Conservation (phyloP, 2,329 filamentous ascomycete species). For the Metarhizium anisopliae region DNA sequence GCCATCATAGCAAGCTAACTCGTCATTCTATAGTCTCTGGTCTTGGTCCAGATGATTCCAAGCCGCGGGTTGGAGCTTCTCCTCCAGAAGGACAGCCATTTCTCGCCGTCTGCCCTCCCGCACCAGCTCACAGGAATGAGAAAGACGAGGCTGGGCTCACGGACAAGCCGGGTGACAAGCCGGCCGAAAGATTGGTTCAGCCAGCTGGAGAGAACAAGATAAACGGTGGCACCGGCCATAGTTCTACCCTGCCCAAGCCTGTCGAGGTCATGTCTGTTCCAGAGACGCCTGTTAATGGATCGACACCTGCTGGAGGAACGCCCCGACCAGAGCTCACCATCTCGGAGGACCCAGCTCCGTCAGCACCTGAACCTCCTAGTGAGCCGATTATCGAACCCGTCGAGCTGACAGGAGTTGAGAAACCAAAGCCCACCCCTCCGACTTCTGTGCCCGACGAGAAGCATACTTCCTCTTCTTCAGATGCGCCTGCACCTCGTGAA, state of each 20-base stretch:
- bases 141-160: not conserved
- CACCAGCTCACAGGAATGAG: conserved; percentile 1
- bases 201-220: conserved; percentile 10
- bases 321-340: conserved; percentile 26
- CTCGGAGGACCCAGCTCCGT: conserved; percentile 14
- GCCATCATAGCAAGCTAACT: conserved; percentile 1
- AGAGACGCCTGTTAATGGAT: conserved; percentile 25
- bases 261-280: conserved; percentile 27
- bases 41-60: conserved; percentile 18
- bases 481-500: not conserved
- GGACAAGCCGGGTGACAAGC: conserved; percentile 11
- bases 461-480: not conserved
- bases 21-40: conserved; percentile 15
- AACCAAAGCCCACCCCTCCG: conserved; percentile 13
- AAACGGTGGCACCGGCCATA: conserved; percentile 10
- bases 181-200: conserved; percentile 1
- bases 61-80: conserved; percentile 18
- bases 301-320: conserved; percentile 25
- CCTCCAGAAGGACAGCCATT: conserved; percentile 12
- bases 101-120: conserved; percentile 9
- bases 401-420: conserved; percentile 15
- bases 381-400: conserved; percentile 18
- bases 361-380: conserved; percentile 7
- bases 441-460: conserved; percentile 14
- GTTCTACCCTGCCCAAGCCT: conserved; percentile 18